Evolutionary conservation across 441 rosid genomes (phyloP), one percentile per base, ranked within the genome.

Genomic region (Euphorbia corollata): DNA sequence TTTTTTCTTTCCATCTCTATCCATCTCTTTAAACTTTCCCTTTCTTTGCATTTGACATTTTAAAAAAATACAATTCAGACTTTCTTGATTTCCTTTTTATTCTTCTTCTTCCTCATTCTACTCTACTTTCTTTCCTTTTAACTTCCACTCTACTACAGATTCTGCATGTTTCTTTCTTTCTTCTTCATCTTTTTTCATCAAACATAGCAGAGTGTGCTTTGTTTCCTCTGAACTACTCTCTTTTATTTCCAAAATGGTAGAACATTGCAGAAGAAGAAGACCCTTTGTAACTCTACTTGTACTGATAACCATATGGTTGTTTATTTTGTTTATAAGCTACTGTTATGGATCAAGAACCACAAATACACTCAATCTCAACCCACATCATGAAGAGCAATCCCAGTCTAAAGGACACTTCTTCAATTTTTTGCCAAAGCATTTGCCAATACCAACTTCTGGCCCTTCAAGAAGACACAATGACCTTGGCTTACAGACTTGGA

Each of bases 391-490:
- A 22, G 65, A 88, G 22, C 61, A 54, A 27, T 63, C 74, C 15
- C 72, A 74, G 47, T 12, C 73, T 71, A 72, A 53, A 16, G 91
- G 86, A 15, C 90, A 86, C 65, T 88, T 86, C 84, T 59, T 78
- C 68, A 85, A 84, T 54, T 83, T 77, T 79, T 73, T 90, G 71
- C 97, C 95, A 11, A 86, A 84, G 71, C 89, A 83, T 73, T 76
- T 88, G 0, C 98, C 91, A 0, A 79, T 92, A 43, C 98, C 98
- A 23, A 74, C 83, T 68, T 92, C 98, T 56, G 98, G 87, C 48
- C 98, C 98, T 67, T 92, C 98, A 67, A 78, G 91, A 77, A 89
- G 83, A 78, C 95, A 89, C 79, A 91, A 89, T 68, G 89, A 76
- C 62, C 82, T 89, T 73, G 96, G 96, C 80, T 73, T 85, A 59